A percentile compares a stretch with the other conserved stretches of the same genome.
These are phyloP conservation scores for Corylus heterophylla DNA, from an alignment of 306 rosid species.

Conservation along the genomic window DNA sequence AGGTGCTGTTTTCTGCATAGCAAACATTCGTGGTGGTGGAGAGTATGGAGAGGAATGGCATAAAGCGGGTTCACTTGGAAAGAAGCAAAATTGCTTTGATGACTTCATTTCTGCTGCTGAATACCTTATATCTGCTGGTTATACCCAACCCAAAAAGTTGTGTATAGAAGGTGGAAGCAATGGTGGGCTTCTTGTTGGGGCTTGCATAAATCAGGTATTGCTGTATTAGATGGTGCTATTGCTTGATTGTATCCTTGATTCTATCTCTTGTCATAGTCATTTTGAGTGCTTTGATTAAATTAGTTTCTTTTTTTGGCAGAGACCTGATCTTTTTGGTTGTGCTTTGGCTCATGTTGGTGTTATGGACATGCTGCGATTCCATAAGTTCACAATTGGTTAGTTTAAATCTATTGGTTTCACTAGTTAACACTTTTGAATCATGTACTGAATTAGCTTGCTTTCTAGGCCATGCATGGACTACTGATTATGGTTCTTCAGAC, in stretches of 20 bases:
- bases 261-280: background rate
- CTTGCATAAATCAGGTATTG: conserved; percentile 86
- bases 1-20: conserved; percentile 77
- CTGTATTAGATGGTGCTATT: background rate
- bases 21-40: conserved; percentile 98
- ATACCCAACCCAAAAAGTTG: conserved; percentile 76
- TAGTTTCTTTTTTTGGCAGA: conserved; percentile 40
- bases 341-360: conserved; percentile 98
- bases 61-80: conserved; percentile 86
- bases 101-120: conserved; percentile 94
- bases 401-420: conserved; percentile 17
- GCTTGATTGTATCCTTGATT: conserved; percentile 2
- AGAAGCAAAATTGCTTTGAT: conserved; percentile 91
- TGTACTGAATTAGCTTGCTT: conserved; percentile 22
- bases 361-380: conserved; percentile 98
- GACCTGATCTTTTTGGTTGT: conserved; percentile 94
- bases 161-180: conserved; percentile 98
- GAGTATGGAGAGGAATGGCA: conserved; percentile 99
- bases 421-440: conserved; percentile 4
- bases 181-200: conserved; percentile 94
- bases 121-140: conserved; percentile 78
- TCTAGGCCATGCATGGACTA: conserved; percentile 95
- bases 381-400: conserved; percentile 91
- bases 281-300: background rate
- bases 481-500: conserved; percentile 92